phyloP scores from a whole-genome alignment of 108 stramenopile species.

The Pseudonitzschia multistriata region DNA sequence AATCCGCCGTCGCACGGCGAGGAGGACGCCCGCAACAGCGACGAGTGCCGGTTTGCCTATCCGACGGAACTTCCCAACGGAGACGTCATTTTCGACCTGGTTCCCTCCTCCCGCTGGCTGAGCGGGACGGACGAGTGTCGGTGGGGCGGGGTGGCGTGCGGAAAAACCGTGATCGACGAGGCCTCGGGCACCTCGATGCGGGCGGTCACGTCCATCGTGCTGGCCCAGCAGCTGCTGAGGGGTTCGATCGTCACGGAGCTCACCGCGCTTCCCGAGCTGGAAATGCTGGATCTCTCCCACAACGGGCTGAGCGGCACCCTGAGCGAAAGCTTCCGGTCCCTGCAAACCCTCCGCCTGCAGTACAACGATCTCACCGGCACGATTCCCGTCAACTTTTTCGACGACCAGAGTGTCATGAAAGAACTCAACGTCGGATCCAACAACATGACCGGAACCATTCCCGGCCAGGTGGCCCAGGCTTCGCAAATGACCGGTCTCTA shows the following conservation, averaged over 20 bases:
- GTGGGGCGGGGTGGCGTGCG: conserved; percentile 32
- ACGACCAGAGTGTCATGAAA: conserved; percentile 2
- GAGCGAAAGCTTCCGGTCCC: conserved; percentile 6
- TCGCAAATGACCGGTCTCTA: conserved; percentile 21
- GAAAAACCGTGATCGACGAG: conserved; percentile 11
- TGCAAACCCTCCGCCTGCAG: conserved; percentile 12
- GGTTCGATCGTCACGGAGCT: conserved; percentile 18
- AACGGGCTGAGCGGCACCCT: conserved; percentile 24
- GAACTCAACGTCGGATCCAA: conserved; percentile 26
- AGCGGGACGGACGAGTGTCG: conserved; percentile 30
- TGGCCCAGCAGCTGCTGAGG: neutral
- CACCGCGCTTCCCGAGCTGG: neutral
- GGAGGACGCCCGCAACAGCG: neutral
- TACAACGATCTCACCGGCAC: conserved; percentile 27
- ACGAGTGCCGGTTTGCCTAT: conserved; percentile 19
- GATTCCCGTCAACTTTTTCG: neutral
- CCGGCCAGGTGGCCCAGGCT: conserved; percentile 12
- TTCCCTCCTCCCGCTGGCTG: conserved; percentile 34
- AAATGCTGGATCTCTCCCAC: conserved; percentile 1
- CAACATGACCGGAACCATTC: conserved; percentile 22
- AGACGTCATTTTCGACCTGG: conserved; percentile 13
- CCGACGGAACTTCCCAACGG: conserved; percentile 20
- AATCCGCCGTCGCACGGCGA: conserved; percentile 14
- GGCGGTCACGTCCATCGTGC: conserved; percentile 13
- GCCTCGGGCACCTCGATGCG: neutral